Evolutionary conservation across 257 asterid species (phyloP).

Genomic region (Solanum pimpinellifolium): DNA sequence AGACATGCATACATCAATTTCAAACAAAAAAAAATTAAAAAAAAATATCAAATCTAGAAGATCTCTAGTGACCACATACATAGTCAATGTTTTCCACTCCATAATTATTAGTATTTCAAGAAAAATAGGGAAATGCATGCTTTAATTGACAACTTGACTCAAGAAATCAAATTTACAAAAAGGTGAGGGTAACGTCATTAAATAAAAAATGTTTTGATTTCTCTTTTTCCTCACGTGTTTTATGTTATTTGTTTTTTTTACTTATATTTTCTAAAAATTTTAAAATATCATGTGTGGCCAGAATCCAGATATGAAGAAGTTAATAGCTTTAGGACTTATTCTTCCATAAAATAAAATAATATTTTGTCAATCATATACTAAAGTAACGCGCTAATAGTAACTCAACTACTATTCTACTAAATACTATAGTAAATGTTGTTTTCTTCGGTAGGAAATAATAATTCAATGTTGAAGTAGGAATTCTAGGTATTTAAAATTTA

Average conservation of each 20-base stretch:
- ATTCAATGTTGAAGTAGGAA: too few relatives aligned
- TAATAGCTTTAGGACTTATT: not conserved
- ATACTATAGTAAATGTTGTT: not conserved
- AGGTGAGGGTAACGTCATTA: not conserved
- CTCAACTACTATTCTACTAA: not conserved
- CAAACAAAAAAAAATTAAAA: not conserved
- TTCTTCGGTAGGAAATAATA: not conserved
- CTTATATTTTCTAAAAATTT: not conserved
- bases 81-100: not conserved
- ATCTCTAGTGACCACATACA: not conserved
- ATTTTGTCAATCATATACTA: not conserved
- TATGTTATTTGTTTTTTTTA: not conserved
- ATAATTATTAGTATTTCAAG: not conserved
- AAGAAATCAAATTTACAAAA: not conserved
- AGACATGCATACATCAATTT: not conserved
- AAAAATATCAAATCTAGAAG: not conserved
- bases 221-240: not conserved
- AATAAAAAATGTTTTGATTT: not conserved
- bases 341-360: not conserved
- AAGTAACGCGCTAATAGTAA: not conserved
- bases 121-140: not conserved
- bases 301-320: not conserved
- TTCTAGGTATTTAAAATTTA: accelerated
- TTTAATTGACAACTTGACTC: not conserved
- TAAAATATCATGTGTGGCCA: not conserved